Evolutionary conservation across 2,329 filamentous ascomycete species (phyloP), one percentile per base, ranked within the genome.

Genomic region (Zarea fungicola): DNA sequence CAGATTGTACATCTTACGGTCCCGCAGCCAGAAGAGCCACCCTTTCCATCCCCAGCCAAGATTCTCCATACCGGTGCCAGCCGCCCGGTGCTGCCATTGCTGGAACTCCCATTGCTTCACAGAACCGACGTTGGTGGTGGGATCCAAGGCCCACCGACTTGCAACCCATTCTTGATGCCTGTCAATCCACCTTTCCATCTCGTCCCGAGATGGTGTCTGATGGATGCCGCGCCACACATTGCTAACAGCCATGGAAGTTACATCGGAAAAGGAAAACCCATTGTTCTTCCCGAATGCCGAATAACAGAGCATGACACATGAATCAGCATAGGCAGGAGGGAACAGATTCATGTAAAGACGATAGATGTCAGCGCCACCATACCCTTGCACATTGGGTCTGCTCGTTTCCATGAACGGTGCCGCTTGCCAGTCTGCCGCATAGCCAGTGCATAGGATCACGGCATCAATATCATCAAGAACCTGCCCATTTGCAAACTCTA

Each of bases 51-150:
- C 68, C 61, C 67, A 72, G 0, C 68, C 65, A 2, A 74, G 48
- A 10, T 67, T 65, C 51, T 72, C 65, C 52, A 71, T 63, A 0
- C 70, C 66, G 0, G 68, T 72, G 1, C 71, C 71, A 0, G 68
- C 70, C 6, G 69, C 57, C 6, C 63, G 52, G 40, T 73, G 63
- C 41, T 71, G 55, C 39, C 63, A 69, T 0, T 51, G 54, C 13
- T 68, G 60, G 52, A 65, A 69, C 14, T 62, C 60, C 43, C 56
- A 65, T n/a, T 60, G 56, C 47, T 53, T 62, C 7, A 66, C 60
- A 23, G 46, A 22, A 40, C 50, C 54, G 46, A 55, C 19, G 44
- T 56, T 32, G 39, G 54, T 47, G 7, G 50, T 52, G 39, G 52
- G 49, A 28, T 58, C 56, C 7, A 54, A 23, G 8, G 41, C 26